phyloP scores from a whole-genome alignment of 306 rosid species.

The Prunus padus region DNA sequence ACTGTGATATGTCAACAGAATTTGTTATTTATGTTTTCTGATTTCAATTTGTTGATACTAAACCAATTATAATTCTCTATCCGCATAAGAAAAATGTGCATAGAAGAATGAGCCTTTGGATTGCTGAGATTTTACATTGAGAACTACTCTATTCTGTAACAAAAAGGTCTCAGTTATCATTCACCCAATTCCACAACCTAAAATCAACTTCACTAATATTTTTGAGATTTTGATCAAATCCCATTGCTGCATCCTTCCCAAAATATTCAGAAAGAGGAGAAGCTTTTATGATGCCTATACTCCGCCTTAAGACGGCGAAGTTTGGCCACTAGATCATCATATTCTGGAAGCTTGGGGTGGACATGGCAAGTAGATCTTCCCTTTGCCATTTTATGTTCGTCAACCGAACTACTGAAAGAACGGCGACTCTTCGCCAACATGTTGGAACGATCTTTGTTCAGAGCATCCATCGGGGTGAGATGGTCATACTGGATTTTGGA shows the following conservation, averaged over 20 bases:
- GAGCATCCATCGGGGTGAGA: not conserved
- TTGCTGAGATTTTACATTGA: not conserved
- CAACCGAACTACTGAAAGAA: not conserved
- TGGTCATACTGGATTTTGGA: not conserved
- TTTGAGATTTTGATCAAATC: not conserved
- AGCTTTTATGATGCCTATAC: not conserved
- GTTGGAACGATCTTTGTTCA: not conserved
- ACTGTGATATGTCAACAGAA: not conserved
- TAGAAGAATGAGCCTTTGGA: not conserved
- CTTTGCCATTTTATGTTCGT: not conserved
- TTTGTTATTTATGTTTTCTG: not conserved
- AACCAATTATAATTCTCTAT: not conserved
- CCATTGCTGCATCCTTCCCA: not conserved
- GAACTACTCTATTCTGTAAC: too few relatives aligned
- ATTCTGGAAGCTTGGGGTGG: slow-evolving; percentile 28
- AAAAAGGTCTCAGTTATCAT: not conserved
- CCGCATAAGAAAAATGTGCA: not conserved
- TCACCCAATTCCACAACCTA: not conserved
- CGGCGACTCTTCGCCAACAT: not conserved
- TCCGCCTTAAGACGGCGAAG: not conserved
- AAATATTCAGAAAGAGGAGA: not conserved
- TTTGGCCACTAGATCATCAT: slow-evolving; percentile 22
- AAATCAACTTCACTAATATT: too few relatives aligned
- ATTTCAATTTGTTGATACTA: not conserved
- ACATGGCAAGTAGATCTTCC: slow-evolving; percentile 18